Conservation (phyloP, 169 alveolate species). For the Sarcocystis neurona region DNA sequence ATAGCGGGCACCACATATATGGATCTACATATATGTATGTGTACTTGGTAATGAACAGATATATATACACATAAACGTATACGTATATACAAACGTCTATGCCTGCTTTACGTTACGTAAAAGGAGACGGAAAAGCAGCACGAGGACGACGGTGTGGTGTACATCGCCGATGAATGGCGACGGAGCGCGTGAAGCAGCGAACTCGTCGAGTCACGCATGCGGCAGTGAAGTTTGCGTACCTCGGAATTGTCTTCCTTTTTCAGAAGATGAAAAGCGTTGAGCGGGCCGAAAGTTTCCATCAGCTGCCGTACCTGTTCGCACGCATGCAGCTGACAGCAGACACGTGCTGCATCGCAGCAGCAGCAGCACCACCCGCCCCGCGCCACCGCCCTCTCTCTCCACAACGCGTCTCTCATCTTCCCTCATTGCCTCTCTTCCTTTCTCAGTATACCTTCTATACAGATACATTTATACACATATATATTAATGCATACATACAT, state of each 20-base stretch:
- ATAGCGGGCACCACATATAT: constrained; percentile 52
- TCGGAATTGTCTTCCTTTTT: constrained; percentile 58
- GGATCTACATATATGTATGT: too few relatives aligned
- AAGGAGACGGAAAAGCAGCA: too few relatives aligned
- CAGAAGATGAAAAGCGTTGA: constrained; percentile 58
- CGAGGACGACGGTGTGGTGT: background rate
- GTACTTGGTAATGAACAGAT: too few relatives aligned
- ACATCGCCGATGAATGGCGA: background rate
- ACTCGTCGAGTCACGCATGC: background rate
- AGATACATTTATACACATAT: too few relatives aligned
- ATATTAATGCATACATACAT: too few relatives aligned
- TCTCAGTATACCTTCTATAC: too few relatives aligned
- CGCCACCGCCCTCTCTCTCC: background rate
- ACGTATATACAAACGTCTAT: too few relatives aligned
- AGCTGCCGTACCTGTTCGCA: constrained; percentile 59
- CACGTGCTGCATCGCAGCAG: background rate
- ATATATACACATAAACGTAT: constrained; percentile 6
- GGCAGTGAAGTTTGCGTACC: constrained; percentile 42
- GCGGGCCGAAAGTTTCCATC: constrained; percentile 64
- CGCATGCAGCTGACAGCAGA: too few relatives aligned
- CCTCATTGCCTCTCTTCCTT: too few relatives aligned
- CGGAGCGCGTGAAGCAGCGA: background rate
- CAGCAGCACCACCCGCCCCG: background rate
- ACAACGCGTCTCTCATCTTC: background rate
- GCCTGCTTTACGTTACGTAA: too few relatives aligned